phyloP scores from a whole-genome alignment of 2,329 filamentous ascomycete genomes.

The Reticulascus tulasneorum region DNA sequence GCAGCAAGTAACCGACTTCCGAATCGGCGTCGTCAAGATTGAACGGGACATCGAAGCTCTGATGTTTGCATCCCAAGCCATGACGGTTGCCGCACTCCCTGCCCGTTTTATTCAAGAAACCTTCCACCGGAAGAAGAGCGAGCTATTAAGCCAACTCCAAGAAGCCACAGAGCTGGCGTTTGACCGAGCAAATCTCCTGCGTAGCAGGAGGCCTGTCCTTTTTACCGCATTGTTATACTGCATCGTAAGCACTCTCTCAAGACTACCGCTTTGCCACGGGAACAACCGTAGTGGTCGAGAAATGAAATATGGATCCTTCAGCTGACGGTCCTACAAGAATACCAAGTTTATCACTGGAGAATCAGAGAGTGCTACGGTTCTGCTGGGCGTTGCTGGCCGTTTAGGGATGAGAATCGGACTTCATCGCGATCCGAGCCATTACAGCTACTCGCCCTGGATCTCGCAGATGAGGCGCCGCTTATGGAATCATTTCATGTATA shows the following conservation, averaged over 20 bases:
- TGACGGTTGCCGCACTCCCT: slow-evolving; percentile 11
- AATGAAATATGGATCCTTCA: too few species aligned
- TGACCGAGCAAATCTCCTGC: slow-evolving; percentile 8
- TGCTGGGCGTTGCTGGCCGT: slow-evolving; percentile 9
- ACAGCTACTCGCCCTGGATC: slow-evolving; percentile 9
- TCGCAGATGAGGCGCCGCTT: slow-evolving; percentile 7
- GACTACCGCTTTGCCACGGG: too few species aligned
- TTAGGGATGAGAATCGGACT: slow-evolving; percentile 8
- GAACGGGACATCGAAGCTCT: slow-evolving; percentile 6
- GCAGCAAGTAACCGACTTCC: slow-evolving; percentile 11
- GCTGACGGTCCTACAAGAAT: too few species aligned
- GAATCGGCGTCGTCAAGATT: slow-evolving; percentile 8
- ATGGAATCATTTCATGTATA: slow-evolving; percentile 11
- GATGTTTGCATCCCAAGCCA: slow-evolving; percentile 10
- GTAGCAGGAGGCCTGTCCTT: slow-evolving; percentile 7
- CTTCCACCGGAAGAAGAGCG: slow-evolving; percentile 2
- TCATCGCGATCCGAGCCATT: slow-evolving; percentile 10
- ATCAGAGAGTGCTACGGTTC: slow-evolving; percentile 4
- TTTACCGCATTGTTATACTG: slow-evolving; percentile 8
- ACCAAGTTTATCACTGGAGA: slow-evolving; percentile 10
- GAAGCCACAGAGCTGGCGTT: slow-evolving; percentile 6
- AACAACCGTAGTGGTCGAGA: too few species aligned
- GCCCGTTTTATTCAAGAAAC: slow-evolving; percentile 2
- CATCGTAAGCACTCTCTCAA: too few species aligned
- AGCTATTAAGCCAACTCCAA: slow-evolving; percentile 7